phyloP scores from a whole-genome alignment of 352 stramenopile species.

The Globisporangium nunn region DNA sequence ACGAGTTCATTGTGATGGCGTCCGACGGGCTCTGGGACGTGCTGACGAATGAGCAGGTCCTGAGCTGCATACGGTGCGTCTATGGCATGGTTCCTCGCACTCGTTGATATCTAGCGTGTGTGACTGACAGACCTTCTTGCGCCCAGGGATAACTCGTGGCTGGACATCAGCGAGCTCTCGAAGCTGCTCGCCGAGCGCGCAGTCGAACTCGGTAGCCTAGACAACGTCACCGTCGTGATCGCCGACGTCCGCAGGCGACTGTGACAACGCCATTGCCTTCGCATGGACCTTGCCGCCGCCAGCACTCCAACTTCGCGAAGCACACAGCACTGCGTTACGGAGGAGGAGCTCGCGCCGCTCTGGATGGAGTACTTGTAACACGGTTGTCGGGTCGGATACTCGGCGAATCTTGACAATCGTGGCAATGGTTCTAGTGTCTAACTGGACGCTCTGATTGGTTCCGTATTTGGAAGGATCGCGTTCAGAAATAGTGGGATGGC shows the following conservation, averaged over 20 bases:
- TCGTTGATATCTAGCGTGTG: neutral
- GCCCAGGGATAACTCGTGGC: slow-evolving; percentile 50
- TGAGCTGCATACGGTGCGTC: slow-evolving; percentile 42
- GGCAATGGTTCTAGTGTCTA: too few relatives aligned
- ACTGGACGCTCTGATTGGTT: too few relatives aligned
- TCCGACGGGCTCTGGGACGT: slow-evolving; percentile 77
- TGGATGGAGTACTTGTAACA: too few relatives aligned
- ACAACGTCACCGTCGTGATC: slow-evolving; percentile 76
- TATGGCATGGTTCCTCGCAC: too few relatives aligned
- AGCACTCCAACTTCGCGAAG: too few relatives aligned
- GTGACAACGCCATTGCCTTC: neutral
- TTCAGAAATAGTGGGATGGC: too few relatives aligned
- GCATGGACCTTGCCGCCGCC: neutral
- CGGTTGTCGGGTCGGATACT: too few relatives aligned
- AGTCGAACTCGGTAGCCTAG: slow-evolving; percentile 56
- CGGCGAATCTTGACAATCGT: too few relatives aligned
- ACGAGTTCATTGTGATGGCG: slow-evolving; percentile 72
- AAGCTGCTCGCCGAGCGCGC: slow-evolving; percentile 58
- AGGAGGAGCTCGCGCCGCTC: too few relatives aligned
- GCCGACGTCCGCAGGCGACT: slow-evolving; percentile 46
- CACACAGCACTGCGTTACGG: too few relatives aligned
- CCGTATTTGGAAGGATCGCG: too few relatives aligned
- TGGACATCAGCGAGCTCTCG: slow-evolving; percentile 51
- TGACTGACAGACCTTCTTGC: slow-evolving; percentile 2
- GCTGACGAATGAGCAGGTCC: slow-evolving; percentile 62